Percentiles rank a stretch among this genome's conserved stretches.
Conservation (phyloP, 257 asterid genomes). For the Orobanche coerulescens region DNA sequence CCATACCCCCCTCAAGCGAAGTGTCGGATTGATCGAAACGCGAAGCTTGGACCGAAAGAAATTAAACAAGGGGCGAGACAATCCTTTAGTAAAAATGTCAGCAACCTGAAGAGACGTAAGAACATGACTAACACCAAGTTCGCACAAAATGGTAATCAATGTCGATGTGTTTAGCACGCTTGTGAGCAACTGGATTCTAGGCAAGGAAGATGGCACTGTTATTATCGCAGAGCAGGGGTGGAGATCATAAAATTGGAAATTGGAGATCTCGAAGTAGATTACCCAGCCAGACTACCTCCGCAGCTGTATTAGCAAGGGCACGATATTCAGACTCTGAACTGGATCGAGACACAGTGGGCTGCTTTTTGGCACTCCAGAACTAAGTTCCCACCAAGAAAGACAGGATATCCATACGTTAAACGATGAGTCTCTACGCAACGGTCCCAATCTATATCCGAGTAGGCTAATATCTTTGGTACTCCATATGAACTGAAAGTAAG, state of each 20-base stretch:
- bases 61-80: background rate
- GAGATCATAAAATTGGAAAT: too few species aligned
- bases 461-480: too few species aligned
- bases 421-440: background rate
- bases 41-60: slow-evolving; percentile 10
- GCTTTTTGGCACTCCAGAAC: too few species aligned
- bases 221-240: too few species aligned
- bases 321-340: too few species aligned
- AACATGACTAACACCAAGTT: background rate
- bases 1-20: background rate
- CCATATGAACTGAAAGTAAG: too few species aligned
- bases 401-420: background rate
- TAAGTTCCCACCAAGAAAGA: too few species aligned
- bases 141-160: background rate
- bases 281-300: too few species aligned
- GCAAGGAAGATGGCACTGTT: background rate
- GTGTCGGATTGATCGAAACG: background rate
- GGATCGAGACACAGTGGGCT: too few species aligned
- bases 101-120: background rate
- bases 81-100: background rate
- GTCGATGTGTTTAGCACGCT: too few species aligned
- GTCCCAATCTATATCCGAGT: background rate
- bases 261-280: too few species aligned
- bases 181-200: background rate
- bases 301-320: too few species aligned